Evolutionary conservation across 345 rosid genomes (phyloP).

Genomic region (Populus tremula): DNA sequence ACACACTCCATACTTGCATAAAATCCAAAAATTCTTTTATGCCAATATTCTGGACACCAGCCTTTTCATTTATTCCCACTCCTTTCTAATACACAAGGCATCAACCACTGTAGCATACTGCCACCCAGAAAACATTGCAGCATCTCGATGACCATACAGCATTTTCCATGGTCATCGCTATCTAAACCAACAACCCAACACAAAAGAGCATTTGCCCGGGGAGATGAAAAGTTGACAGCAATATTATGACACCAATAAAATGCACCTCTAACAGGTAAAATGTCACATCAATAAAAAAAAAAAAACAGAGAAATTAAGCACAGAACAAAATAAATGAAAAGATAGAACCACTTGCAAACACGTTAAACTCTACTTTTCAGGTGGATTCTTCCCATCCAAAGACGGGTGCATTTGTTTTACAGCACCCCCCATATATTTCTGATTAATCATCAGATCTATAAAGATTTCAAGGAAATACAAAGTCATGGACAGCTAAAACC

Average conservation of each 20-base stretch:
- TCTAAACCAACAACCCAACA: conserved; percentile 3
- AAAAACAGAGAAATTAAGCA: conserved; percentile 6
- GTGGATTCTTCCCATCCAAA: neutral
- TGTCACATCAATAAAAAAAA: conserved; percentile 15
- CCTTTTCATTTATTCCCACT: neutral
- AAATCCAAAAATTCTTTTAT: neutral
- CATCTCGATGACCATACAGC: neutral
- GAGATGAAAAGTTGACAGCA: conserved; percentile 10
- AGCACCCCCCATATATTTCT: neutral
- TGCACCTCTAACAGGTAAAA: conserved; percentile 20
- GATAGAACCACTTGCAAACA: conserved; percentile 9
- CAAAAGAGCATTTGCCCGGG: neutral
- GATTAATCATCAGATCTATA: neutral
- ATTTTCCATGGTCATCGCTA: conserved; percentile 1
- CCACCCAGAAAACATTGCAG: neutral
- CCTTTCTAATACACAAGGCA: neutral
- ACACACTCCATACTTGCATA: neutral
- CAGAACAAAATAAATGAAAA: conserved; percentile 3
- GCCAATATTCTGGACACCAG: neutral
- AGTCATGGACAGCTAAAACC: neutral
- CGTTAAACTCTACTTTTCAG: conserved; percentile 4
- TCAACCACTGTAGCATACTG: neutral
- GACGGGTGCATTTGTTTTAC: no score
- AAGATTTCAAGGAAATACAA: neutral
- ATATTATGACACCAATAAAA: conserved; percentile 23